A percentile compares a stretch with the other conserved stretches of the same genome.
These are phyloP conservation scores for Globisporangium polare DNA, from an alignment of 352 stramenopile genomes.

Conservation along the genomic window DNA sequence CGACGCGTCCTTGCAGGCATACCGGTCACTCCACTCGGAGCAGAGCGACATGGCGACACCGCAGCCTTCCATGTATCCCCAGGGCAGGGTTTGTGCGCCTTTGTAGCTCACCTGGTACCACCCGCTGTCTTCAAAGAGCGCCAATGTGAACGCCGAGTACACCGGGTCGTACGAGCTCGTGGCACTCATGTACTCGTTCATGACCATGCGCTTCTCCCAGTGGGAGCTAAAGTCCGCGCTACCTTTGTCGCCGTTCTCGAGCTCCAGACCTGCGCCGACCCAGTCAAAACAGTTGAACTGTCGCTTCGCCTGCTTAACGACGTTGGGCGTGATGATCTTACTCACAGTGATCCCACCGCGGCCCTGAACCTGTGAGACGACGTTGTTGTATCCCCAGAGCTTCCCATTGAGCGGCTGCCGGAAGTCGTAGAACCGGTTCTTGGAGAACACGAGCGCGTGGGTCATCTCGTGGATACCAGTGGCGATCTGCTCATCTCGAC, in stretches of 20 bases:
- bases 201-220: constrained; percentile 79
- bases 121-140: constrained; percentile 76
- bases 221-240: constrained; percentile 64
- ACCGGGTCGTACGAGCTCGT: constrained; percentile 72
- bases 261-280: constrained; percentile 51
- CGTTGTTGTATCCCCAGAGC: constrained; percentile 61
- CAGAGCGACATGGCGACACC: constrained; percentile 52
- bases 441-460: constrained; percentile 76
- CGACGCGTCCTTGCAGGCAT: constrained; percentile 45
- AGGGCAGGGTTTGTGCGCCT: constrained; percentile 52
- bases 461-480: constrained; percentile 83
- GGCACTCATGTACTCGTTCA: constrained; percentile 85
- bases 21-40: constrained; percentile 65
- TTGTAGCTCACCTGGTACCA: constrained; percentile 78
- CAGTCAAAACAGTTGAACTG: constrained; percentile 78
- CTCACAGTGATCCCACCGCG: constrained; percentile 51
- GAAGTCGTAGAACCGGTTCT: constrained; percentile 53
- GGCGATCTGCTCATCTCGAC: constrained; percentile 55
- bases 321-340: constrained; percentile 72
- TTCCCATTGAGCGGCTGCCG: constrained; percentile 55
- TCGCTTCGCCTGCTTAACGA: constrained; percentile 60
- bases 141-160: constrained; percentile 66
- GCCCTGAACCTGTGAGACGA: constrained; percentile 43
- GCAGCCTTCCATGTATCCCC: constrained; percentile 75
- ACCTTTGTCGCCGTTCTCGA: constrained; percentile 70